Evolutionary conservation across 2,329 filamentous ascomycete genomes (phyloP).

Genomic region (Fusarium acutatum): DNA sequence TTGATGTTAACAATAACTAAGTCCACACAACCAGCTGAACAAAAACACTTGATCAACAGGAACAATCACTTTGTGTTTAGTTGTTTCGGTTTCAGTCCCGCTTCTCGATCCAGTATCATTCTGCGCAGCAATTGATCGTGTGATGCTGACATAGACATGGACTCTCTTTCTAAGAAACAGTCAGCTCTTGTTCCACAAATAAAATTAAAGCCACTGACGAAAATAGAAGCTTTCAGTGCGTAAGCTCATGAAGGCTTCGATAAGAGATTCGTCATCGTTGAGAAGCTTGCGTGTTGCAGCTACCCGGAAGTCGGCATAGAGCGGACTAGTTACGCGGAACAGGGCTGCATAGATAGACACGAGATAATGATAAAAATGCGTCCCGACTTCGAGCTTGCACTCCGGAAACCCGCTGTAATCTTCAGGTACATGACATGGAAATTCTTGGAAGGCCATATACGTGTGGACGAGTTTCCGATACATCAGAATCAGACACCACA

Average conservation of each 20-base stretch:
- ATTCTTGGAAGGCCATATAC: slow-evolving; percentile 42
- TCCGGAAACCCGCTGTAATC: slow-evolving; percentile 43
- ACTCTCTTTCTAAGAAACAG: slow-evolving; percentile 37
- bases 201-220: slow-evolving; percentile 23
- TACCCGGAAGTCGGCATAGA: slow-evolving; percentile 41
- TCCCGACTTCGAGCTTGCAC: slow-evolving; percentile 41
- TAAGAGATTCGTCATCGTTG: slow-evolving; percentile 35
- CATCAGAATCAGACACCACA: slow-evolving; percentile 43
- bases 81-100: slow-evolving; percentile 32
- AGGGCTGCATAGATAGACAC: slow-evolving; percentile 42
- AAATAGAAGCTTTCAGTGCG: slow-evolving; percentile 44
- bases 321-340: slow-evolving; percentile 41
- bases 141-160: slow-evolving; percentile 38
- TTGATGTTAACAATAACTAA: neutral
- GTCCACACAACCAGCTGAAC: neutral
- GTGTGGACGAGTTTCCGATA: slow-evolving; percentile 42
- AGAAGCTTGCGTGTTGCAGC: slow-evolving; percentile 36
- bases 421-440: slow-evolving; percentile 42
- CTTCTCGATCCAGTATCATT: slow-evolving; percentile 42
- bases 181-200: slow-evolving; percentile 1
- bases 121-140: slow-evolving; percentile 40
- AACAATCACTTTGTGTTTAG: slow-evolving; percentile 2
- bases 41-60: neutral
- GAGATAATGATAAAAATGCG: slow-evolving; percentile 42
- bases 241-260: slow-evolving; percentile 40